These are phyloP conservation scores for Arxiozyma slooffiae DNA, from an alignment of 1,139 yeast species.

Conservation along the genomic window DNA sequence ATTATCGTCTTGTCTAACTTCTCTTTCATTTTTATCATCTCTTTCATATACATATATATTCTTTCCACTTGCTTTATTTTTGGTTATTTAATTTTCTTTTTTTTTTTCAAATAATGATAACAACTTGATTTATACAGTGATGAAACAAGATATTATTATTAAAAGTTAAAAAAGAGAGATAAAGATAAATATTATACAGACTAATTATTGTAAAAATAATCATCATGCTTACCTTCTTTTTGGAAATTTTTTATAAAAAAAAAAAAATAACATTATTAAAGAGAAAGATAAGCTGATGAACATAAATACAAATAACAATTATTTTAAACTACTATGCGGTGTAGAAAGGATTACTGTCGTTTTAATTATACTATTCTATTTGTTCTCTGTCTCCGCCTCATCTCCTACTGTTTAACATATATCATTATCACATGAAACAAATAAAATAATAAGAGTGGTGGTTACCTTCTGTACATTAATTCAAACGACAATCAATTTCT, in stretches of 20 bases:
- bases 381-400: too few species aligned
- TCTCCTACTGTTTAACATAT: neutral
- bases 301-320: neutral
- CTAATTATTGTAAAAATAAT: conserved; percentile 2
- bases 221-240: neutral
- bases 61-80: neutral
- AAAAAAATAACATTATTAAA: neutral
- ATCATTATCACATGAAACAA: neutral
- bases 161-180: neutral
- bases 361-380: neutral
- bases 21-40: neutral
- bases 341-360: neutral
- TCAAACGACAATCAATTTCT: neutral
- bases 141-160: neutral
- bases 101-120: neutral
- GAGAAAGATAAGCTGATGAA: neutral
- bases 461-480: neutral
- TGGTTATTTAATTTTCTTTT: neutral
- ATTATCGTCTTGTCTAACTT: neutral
- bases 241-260: too few species aligned
- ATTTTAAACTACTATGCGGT: neutral
- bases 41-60: neutral
- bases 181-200: conserved; percentile 3
- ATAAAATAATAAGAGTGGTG: neutral
- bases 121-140: neutral